phyloP scores from a whole-genome alignment of 1,139 yeast genomes.

The Protomyces inundatus region DNA sequence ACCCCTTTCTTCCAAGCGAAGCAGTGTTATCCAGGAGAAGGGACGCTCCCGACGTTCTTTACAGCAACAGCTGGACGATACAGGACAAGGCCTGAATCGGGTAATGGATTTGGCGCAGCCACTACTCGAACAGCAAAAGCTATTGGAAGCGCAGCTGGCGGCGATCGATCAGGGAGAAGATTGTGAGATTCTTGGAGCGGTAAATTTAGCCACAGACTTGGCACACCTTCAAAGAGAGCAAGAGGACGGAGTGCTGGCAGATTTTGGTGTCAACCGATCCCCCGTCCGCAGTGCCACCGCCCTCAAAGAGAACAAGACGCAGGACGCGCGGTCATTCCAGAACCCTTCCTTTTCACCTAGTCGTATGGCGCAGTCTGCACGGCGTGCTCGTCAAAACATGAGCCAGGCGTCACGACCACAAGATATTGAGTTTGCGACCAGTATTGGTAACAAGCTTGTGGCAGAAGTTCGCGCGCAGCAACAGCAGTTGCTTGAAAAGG shows the following conservation, averaged over 20 bases:
- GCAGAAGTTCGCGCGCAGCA: slow-evolving; percentile 73
- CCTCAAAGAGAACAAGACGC: not conserved
- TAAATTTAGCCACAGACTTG: not conserved
- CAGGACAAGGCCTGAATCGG: not conserved
- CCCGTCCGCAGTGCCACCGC: not conserved
- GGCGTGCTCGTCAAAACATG: not conserved
- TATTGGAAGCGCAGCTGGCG: not conserved
- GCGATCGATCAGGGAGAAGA: not conserved
- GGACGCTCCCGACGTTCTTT: not conserved
- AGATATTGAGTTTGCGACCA: slow-evolving; percentile 76
- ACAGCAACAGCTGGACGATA: slow-evolving; percentile 6
- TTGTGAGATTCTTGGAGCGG: not conserved
- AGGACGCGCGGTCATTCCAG: not conserved
- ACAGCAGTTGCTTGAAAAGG: slow-evolving; percentile 45
- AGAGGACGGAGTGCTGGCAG: not conserved
- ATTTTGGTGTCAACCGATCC: not conserved
- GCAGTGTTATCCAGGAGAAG: not conserved
- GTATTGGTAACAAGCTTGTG: slow-evolving; percentile 71
- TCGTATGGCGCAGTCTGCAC: not conserved
- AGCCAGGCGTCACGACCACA: slow-evolving; percentile 33
- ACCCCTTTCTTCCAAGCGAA: not conserved
- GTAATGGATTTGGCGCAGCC: slow-evolving; percentile 13
- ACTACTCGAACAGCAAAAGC: not conserved
- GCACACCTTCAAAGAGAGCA: not conserved
- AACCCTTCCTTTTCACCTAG: not conserved